phyloP scores from a whole-genome alignment of 345 rosid genomes.

The Sonneratia alba region DNA sequence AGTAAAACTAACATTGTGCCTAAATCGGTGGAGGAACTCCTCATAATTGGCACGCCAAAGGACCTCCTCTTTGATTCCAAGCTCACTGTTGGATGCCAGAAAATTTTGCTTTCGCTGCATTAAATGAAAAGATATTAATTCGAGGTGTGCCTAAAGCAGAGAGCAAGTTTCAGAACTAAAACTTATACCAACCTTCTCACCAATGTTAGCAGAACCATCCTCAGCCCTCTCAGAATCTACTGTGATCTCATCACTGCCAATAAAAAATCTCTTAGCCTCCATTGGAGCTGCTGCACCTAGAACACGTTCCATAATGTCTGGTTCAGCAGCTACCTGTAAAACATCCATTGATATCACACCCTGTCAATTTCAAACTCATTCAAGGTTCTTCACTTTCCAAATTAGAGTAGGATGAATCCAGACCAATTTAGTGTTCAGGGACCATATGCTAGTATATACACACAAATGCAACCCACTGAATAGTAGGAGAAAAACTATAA shows the following conservation, averaged over 20 bases:
- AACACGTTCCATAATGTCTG: slow-evolving; percentile 52
- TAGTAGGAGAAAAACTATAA: neutral
- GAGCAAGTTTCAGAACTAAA: slow-evolving; percentile 8
- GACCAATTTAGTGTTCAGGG: neutral
- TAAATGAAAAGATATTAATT: slow-evolving; percentile 9
- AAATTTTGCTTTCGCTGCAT: slow-evolving; percentile 51
- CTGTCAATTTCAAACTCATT: neutral
- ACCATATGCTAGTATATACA: neutral
- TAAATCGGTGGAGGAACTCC: slow-evolving; percentile 56
- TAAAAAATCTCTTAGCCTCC: slow-evolving; percentile 57
- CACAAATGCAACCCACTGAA: neutral
- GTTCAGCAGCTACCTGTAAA: slow-evolving; percentile 35
- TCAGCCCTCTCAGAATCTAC: slow-evolving; percentile 22
- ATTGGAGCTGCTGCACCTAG: slow-evolving; percentile 58
- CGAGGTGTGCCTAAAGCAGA: slow-evolving; percentile 11
- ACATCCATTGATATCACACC: neutral
- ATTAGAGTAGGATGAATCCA: neutral
- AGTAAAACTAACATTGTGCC: slow-evolving; percentile 54
- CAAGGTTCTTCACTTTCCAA: neutral
- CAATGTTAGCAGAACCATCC: slow-evolving; percentile 19
- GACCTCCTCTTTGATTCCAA: slow-evolving; percentile 24
- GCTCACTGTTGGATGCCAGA: slow-evolving; percentile 29
- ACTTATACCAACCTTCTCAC: slow-evolving; percentile 52
- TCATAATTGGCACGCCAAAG: slow-evolving; percentile 85
- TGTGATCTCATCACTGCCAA: slow-evolving; percentile 21